Evolutionary conservation across 139 green algal species (phyloP).

Genomic region (Mesotaenium endlicherianum): DNA sequence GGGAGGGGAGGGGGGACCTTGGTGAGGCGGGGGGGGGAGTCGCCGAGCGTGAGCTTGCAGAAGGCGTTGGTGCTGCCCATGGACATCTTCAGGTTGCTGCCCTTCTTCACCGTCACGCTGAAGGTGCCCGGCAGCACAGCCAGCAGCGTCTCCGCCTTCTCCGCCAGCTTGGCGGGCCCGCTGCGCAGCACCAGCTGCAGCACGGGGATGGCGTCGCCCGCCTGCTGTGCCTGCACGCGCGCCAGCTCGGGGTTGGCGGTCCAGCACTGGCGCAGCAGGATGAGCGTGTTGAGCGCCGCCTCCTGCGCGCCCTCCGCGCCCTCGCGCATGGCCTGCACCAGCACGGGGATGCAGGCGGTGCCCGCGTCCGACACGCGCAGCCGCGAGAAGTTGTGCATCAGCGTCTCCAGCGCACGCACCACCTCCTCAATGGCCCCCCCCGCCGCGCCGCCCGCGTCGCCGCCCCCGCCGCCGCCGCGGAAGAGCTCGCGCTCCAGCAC

Average conservation of each 20-base stretch:
- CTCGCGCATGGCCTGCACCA: conserved; percentile 29
- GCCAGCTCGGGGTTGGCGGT: conserved; percentile 3
- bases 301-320: conserved; percentile 29
- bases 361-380: conserved; percentile 1
- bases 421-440: conserved; percentile 9
- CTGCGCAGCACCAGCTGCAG: conserved; percentile 35
- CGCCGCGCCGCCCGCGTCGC: too few relatives aligned
- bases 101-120: conserved; percentile 23
- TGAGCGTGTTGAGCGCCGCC: conserved; percentile 21
- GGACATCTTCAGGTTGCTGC: conserved; percentile 24
- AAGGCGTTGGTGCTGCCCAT: conserved; percentile 42
- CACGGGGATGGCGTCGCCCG: conserved; percentile 34
- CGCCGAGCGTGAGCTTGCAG: conserved; percentile 24
- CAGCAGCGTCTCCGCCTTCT: conserved; percentile 35
- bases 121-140: conserved; percentile 29
- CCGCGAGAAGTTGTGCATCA: conserved; percentile 16
- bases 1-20: conserved; percentile 2
- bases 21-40: conserved; percentile 3
- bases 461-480: neutral
- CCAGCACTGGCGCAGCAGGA: conserved; percentile 21
- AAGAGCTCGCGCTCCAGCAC: conserved; percentile 27
- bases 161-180: conserved; percentile 10
- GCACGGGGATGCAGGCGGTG: conserved; percentile 35
- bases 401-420: conserved; percentile 13
- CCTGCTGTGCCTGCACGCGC: conserved; percentile 21